These are phyloP conservation scores for Arthrobotrys musiformis DNA, from an alignment of 2,329 filamentous ascomycete genomes.

Conservation along the genomic window DNA sequence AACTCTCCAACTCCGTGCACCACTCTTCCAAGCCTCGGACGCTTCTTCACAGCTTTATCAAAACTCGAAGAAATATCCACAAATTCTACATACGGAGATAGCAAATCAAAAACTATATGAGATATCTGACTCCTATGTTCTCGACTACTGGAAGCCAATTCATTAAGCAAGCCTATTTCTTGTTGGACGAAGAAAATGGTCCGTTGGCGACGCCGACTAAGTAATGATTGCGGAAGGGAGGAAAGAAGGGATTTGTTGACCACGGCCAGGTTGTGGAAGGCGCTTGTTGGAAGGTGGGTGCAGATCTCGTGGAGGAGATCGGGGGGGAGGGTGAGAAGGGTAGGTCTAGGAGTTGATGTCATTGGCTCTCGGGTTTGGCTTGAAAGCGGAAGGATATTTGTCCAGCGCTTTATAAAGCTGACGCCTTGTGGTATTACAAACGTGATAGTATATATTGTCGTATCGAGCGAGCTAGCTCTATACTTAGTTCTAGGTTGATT, in stretches of 20 bases:
- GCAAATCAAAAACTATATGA: neutral
- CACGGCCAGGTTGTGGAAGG: neutral
- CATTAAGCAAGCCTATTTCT: neutral
- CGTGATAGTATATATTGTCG: no score
- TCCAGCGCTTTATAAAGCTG: no score
- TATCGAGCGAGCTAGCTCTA: no score
- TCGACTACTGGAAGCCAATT: neutral
- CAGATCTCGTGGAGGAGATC: neutral
- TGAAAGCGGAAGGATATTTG: no score
- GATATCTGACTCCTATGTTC: neutral
- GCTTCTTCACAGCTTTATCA: neutral
- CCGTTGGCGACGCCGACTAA: neutral
- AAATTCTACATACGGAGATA: neutral
- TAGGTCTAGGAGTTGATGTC: no score
- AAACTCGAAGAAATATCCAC: neutral
- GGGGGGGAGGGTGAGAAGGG: neutral
- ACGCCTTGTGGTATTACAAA: no score
- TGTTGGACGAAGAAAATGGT: neutral
- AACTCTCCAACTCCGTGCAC: no score
- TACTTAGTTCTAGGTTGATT: no score
- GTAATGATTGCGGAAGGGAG: neutral
- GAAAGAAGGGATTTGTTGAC: neutral
- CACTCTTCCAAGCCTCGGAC: neutral
- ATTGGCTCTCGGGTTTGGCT: no score
- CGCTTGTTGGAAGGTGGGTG: neutral